Conservation (phyloP, 139 green algal species). For the Chlorokybus atmophyticus region DNA sequence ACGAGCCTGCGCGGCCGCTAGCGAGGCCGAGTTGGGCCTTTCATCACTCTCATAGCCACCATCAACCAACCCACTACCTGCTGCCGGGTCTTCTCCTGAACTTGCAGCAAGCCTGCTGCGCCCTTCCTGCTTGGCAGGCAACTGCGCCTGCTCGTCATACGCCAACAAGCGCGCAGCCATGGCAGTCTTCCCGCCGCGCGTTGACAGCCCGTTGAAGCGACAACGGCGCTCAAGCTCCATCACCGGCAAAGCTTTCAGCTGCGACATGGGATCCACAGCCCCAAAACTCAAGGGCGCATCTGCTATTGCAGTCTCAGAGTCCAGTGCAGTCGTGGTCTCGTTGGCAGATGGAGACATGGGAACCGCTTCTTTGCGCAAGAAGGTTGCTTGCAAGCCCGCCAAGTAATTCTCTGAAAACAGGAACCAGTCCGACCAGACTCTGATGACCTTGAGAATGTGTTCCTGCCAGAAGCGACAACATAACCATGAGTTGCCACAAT, state of each 20-base stretch:
- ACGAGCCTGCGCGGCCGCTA: too few relatives aligned
- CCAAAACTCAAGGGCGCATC: not conserved
- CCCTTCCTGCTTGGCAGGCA: too few relatives aligned
- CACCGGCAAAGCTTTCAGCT: conserved; percentile 16
- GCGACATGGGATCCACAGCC: not conserved
- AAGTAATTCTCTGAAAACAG: conserved; percentile 28
- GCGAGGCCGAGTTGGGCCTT: too few relatives aligned
- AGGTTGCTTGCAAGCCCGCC: conserved; percentile 16
- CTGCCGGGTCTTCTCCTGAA: too few relatives aligned
- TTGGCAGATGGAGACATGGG: not conserved
- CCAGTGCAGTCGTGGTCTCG: not conserved
- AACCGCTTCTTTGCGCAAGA: conserved; percentile 3
- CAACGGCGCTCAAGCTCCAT: conserved; percentile 24
- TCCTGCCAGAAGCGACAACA: too few relatives aligned
- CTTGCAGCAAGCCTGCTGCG: too few relatives aligned
- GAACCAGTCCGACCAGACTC: conserved; percentile 27
- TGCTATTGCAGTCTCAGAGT: not conserved
- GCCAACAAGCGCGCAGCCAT: too few relatives aligned
- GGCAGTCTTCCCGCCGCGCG: conserved; percentile 4
- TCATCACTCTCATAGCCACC: too few relatives aligned
- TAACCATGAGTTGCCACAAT: too few relatives aligned
- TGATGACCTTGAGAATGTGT: conserved; percentile 15
- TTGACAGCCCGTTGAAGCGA: conserved; percentile 23
- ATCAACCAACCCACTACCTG: too few relatives aligned
- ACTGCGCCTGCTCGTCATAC: too few relatives aligned